Conservation (phyloP, 768 basidiomycete genomes). For the Russula sp. region DNA sequence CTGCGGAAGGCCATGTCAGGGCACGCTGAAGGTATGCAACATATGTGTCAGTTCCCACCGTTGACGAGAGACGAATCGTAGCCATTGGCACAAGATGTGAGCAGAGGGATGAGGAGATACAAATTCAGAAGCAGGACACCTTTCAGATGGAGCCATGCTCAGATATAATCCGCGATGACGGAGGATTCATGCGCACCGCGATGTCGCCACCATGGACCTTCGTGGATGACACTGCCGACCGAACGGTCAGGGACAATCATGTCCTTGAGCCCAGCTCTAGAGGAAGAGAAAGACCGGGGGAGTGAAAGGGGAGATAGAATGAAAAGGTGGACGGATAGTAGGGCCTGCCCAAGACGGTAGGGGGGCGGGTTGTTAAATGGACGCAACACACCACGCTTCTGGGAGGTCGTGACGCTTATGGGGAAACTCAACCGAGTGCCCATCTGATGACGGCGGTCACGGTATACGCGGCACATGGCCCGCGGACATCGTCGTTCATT, state of each 20-base stretch:
- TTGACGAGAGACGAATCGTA: constrained; percentile 65
- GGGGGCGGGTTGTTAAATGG: background rate
- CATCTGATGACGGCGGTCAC: no score
- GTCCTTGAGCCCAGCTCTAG: background rate
- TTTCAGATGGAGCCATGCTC: constrained; percentile 24
- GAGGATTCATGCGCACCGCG: constrained; percentile 36
- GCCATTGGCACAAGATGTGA: constrained; percentile 62
- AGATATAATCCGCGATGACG: background rate
- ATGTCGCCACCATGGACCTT: constrained; percentile 57
- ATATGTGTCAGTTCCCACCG: constrained; percentile 27
- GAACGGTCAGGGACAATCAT: constrained; percentile 44
- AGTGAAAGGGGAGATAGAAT: background rate
- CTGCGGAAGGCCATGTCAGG: constrained; percentile 30
- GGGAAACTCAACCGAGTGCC: background rate
- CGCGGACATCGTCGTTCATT: constrained; percentile 11
- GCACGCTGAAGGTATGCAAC: background rate
- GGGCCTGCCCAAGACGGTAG: background rate
- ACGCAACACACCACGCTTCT: background rate
- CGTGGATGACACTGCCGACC: constrained; percentile 53
- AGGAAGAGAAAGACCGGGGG: background rate
- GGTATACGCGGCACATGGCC: background rate
- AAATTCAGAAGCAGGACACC: constrained; percentile 56
- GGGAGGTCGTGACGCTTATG: background rate
- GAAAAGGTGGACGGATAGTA: background rate
- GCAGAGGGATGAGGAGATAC: constrained; percentile 53